Percentiles rank a stretch among this genome's conserved stretches.
phyloP scores from a whole-genome alignment of 495 filamentous ascomycete species.

The Penicillium egyptiacum region DNA sequence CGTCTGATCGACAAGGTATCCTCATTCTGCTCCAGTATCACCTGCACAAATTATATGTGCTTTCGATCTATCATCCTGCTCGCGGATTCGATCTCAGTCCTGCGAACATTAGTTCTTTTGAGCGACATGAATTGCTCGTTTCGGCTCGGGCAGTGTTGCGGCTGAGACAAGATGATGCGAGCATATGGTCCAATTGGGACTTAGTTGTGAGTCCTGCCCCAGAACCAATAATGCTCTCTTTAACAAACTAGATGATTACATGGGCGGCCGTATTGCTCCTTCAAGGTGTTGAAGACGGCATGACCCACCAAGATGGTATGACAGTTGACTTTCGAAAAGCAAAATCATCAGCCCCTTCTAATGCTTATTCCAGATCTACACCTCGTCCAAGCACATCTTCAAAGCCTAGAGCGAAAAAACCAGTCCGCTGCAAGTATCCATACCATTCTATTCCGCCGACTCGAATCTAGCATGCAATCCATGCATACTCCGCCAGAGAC shows the following conservation, averaged over 20 bases:
- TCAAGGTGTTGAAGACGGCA: slow-evolving; percentile 42
- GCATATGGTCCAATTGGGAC: slow-evolving; percentile 48
- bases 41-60: slow-evolving; percentile 43
- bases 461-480: slow-evolving; percentile 38
- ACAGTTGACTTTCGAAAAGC: not conserved
- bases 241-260: slow-evolving; percentile 37
- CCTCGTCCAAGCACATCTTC: slow-evolving; percentile 38
- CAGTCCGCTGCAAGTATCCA: slow-evolving; percentile 37
- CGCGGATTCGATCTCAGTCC: slow-evolving; percentile 45
- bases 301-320: slow-evolving; percentile 40
- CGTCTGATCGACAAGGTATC: slow-evolving; percentile 40
- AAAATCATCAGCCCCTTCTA: not conserved
- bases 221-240: not conserved
- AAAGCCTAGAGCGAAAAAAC: slow-evolving; percentile 31
- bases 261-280: slow-evolving; percentile 43
- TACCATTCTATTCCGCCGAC: slow-evolving; percentile 31
- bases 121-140: slow-evolving; percentile 40
- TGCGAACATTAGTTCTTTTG: slow-evolving; percentile 34
- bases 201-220: slow-evolving; percentile 26
- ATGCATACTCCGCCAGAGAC: slow-evolving; percentile 42
- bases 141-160: slow-evolving; percentile 40
- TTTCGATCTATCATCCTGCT: slow-evolving; percentile 47
- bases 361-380: slow-evolving; percentile 28
- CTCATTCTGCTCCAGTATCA: slow-evolving; percentile 43
- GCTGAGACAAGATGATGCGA: slow-evolving; percentile 39